These are phyloP conservation scores for Furcasterigmium sp. DNA, from an alignment of 2,329 filamentous ascomycete genomes.

Conservation along the genomic window DNA sequence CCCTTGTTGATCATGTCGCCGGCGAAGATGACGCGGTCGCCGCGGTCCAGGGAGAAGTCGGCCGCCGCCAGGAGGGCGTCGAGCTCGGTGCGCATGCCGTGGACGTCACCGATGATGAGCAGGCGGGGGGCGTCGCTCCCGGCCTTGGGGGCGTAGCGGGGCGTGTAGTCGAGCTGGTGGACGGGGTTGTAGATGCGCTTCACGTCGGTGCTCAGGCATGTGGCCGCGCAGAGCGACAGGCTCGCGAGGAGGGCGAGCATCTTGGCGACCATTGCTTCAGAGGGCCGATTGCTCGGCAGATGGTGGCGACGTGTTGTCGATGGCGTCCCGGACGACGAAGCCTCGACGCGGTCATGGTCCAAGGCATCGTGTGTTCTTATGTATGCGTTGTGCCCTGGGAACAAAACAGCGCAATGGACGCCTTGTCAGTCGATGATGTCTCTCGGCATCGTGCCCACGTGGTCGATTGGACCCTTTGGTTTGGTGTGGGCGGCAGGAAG, in stretches of 20 bases:
- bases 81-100: constrained; percentile 73
- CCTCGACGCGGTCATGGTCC: no score
- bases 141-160: constrained; percentile 7
- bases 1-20: constrained; percentile 85
- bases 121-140: constrained; percentile 50
- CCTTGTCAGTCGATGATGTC: no score
- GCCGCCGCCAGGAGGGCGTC: constrained; percentile 59
- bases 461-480: no score
- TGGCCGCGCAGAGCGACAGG: neutral
- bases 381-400: no score
- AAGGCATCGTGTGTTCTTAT: no score
- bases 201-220: neutral
- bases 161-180: neutral
- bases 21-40: constrained; percentile 69
- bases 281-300: no score
- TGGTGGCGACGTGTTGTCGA: no score
- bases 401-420: no score
- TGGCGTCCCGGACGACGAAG: no score
- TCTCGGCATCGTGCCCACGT: no score
- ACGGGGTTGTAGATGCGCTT: neutral
- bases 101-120: constrained; percentile 84
- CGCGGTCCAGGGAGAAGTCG: constrained; percentile 14
- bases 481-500: no score
- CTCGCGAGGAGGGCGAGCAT: neutral
- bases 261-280: neutral